phyloP scores from a whole-genome alignment of 208 protist species.

The Trypanosoma brucei region DNA sequence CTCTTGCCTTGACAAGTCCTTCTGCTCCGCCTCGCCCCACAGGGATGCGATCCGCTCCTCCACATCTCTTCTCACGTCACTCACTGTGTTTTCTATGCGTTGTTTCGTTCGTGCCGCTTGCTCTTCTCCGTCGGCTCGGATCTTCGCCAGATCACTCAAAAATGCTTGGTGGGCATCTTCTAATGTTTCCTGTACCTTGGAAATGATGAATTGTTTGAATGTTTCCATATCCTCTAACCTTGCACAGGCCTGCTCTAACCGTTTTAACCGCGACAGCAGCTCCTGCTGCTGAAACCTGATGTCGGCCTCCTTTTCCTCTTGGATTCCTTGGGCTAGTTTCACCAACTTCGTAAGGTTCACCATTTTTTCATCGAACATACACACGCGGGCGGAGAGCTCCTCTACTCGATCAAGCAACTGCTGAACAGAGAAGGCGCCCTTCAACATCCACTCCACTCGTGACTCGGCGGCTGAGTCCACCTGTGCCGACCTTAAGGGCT shows the following conservation, averaged over 20 bases:
- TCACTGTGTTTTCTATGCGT: conserved; percentile 24
- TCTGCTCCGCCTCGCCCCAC: conserved; percentile 1
- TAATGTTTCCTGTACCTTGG: conserved; percentile 9
- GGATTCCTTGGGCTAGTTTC: conserved; percentile 68
- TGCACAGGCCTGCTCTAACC: conserved; percentile 56
- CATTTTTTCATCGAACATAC: conserved; percentile 72
- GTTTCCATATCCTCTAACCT: conserved; percentile 34
- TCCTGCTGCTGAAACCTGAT: conserved; percentile 66
- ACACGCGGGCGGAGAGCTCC: conserved; percentile 33
- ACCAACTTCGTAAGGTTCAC: conserved; percentile 76
- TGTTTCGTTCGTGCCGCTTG: conserved; percentile 19
- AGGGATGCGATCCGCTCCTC: conserved; percentile 10
- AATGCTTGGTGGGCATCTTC: conserved; percentile 5
- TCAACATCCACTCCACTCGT: conserved; percentile 48
- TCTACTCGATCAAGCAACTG: conserved; percentile 54
- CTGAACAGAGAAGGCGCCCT: conserved; percentile 65
- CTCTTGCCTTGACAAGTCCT: conserved; percentile 2
- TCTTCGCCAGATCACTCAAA: not conserved
- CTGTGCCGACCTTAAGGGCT: conserved; percentile 1
- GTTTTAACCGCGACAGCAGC: conserved; percentile 53
- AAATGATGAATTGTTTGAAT: conserved; percentile 2
- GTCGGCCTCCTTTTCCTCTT: conserved; percentile 62
- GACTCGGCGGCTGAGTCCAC: conserved; percentile 7
- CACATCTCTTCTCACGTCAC: conserved; percentile 14
- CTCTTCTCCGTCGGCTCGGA: conserved; percentile 1